Conservation (phyloP, 2,329 filamentous ascomycete species). For the Teratosphaeria pseudoeucalypti region DNA sequence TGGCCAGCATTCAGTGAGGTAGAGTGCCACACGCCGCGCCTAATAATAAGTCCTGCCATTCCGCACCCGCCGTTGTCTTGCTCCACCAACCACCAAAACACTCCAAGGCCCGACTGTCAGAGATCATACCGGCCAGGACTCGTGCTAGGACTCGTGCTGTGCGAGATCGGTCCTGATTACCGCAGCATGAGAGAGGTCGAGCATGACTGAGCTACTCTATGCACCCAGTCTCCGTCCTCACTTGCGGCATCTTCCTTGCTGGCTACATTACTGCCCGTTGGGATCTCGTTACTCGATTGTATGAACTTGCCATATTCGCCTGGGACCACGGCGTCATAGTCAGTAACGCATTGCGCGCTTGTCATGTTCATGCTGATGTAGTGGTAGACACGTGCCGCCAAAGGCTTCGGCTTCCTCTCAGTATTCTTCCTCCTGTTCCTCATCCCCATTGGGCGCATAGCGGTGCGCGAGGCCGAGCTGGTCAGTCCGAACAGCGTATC, state of each 20-base stretch:
- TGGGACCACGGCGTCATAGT: slow-evolving; percentile 98
- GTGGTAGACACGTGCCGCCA: slow-evolving; percentile 64
- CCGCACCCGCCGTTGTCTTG: not conserved
- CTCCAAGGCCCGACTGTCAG: not conserved
- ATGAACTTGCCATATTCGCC: slow-evolving; percentile 94
- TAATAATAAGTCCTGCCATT: not conserved
- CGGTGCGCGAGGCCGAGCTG: slow-evolving; percentile 65
- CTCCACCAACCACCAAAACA: not conserved
- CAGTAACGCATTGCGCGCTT: slow-evolving; percentile 12
- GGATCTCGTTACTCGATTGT: slow-evolving; percentile 92
- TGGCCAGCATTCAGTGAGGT: too few relatives aligned
- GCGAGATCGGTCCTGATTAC: not conserved
- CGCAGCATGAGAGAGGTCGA: not conserved
- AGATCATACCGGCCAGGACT: not conserved
- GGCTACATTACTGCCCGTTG: slow-evolving; percentile 99
- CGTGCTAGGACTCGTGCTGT: not conserved
- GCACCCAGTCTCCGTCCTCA: slow-evolving; percentile 96
- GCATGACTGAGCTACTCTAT: slow-evolving; percentile 38
- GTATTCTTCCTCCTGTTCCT: slow-evolving; percentile 75
- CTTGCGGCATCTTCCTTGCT: slow-evolving; percentile 96
- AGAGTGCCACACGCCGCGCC: not conserved
- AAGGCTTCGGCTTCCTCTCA: slow-evolving; percentile 74
- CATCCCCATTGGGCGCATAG: slow-evolving; percentile 74
- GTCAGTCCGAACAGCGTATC: slow-evolving; percentile 43
- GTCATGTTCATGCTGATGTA: not conserved